phyloP scores from a whole-genome alignment of 352 stramenopile genomes.

The Pilasporangium apinafurcum region DNA sequence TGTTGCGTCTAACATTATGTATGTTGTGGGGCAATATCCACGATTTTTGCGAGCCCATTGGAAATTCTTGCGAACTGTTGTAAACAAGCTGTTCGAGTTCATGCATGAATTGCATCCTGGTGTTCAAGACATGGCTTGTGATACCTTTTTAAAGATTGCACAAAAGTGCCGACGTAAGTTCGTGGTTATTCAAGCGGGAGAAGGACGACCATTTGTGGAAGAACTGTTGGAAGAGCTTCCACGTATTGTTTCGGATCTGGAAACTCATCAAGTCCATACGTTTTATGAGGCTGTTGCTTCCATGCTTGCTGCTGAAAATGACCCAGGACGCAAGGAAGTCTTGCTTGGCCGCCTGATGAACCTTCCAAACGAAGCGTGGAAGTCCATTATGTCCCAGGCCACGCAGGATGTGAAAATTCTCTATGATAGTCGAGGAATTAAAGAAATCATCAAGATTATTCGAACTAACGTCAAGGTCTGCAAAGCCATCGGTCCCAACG shows the following conservation, averaged over 20 bases:
- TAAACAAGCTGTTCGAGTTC: conserved; percentile 99
- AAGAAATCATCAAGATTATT: conserved; percentile 97
- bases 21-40: conserved; percentile 99
- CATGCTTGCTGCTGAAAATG: conserved; percentile 73
- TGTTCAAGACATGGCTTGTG: conserved; percentile 99
- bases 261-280: conserved; percentile 98
- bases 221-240: conserved; percentile 94
- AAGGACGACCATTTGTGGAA: conserved; percentile 94
- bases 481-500: conserved; percentile 89
- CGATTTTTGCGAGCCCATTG: conserved; percentile 98
- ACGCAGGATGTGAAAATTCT: conserved; percentile 71
- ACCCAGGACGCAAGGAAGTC: conserved; percentile 83
- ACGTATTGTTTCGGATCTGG: conserved; percentile 95
- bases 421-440: conserved; percentile 72
- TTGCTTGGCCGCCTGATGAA: conserved; percentile 95
- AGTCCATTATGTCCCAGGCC: conserved; percentile 79
- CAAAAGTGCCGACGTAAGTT: conserved; percentile 98
- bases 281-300: conserved; percentile 98
- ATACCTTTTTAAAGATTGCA: conserved; percentile 99
- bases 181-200: conserved; percentile 93
- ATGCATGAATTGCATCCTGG: conserved; percentile 99
- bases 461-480: conserved; percentile 97
- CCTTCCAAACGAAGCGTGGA: conserved; percentile 91
- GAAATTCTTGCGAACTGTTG: conserved; percentile 99
- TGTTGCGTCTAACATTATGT: conserved; percentile 99